Percentiles rank a stretch among this genome's conserved stretches.
Conservation (phyloP, 805 yeast species). For the Candida golubevii region DNA sequence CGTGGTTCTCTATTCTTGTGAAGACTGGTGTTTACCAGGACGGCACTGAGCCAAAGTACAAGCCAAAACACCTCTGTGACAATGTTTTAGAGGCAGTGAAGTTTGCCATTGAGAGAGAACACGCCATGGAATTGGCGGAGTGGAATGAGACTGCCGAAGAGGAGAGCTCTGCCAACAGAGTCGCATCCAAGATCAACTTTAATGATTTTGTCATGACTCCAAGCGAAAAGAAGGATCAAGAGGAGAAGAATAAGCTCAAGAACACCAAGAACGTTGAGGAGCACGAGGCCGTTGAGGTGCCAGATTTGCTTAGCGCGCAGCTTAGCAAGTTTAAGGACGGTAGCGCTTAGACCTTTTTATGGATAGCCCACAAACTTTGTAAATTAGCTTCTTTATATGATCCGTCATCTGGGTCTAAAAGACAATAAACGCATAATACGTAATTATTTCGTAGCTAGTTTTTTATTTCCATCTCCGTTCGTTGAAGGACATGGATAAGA, state of each 20-base stretch:
- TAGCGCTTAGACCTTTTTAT: not conserved
- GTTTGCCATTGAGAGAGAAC: slow-evolving; percentile 81
- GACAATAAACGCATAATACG: too few relatives aligned
- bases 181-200: slow-evolving; percentile 35
- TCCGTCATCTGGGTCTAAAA: too few relatives aligned
- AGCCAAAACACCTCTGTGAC: slow-evolving; percentile 69
- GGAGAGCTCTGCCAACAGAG: slow-evolving; percentile 23
- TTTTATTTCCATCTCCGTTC: too few relatives aligned
- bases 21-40: slow-evolving; percentile 85
- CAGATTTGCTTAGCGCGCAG: slow-evolving; percentile 44
- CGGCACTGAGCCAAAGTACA: slow-evolving; percentile 73
- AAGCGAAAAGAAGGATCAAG: slow-evolving; percentile 23
- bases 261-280: slow-evolving; percentile 22
- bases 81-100: slow-evolving; percentile 79
- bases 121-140: slow-evolving; percentile 62
- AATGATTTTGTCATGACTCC: slow-evolving; percentile 46
- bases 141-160: slow-evolving; percentile 55
- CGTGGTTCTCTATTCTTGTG: slow-evolving; percentile 82
- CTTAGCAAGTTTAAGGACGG: slow-evolving; percentile 35
- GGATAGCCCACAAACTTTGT: too few relatives aligned
- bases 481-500: too few relatives aligned
- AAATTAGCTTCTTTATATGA: too few relatives aligned
- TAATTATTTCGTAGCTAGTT: too few relatives aligned
- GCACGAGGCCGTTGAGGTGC: slow-evolving; percentile 48
- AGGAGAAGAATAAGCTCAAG: slow-evolving; percentile 13